phyloP scores from a whole-genome alignment of 768 basidiomycete genomes.

The Tricholoma flavovirens region DNA sequence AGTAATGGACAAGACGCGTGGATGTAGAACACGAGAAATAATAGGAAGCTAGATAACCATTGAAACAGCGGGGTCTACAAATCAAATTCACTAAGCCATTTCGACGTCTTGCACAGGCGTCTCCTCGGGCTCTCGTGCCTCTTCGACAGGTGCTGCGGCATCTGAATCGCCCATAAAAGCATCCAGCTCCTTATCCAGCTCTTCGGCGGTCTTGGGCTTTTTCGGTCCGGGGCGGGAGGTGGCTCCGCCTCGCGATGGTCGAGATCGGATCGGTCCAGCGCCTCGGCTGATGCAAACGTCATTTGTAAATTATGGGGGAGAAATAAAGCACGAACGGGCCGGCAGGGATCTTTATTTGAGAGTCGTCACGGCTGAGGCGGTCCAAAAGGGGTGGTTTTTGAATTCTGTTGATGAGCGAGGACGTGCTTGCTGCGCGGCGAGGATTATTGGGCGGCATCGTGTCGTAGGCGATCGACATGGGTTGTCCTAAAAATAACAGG shows the following conservation, averaged over 20 bases:
- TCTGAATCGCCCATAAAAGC: constrained; percentile 70
- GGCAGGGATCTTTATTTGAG: constrained; percentile 26
- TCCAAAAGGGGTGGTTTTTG: constrained; percentile 68
- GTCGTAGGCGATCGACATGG: constrained; percentile 68
- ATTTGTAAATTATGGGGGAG: background rate
- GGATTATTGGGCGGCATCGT: constrained; percentile 40
- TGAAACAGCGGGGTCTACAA: background rate
- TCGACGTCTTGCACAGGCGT: constrained; percentile 42
- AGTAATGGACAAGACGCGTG: background rate
- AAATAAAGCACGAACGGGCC: constrained; percentile 20
- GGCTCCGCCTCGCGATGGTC: constrained; percentile 28
- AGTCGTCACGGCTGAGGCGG: constrained; percentile 50
- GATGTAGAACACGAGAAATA: background rate
- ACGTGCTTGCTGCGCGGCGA: constrained; percentile 46
- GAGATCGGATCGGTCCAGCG: constrained; percentile 45
- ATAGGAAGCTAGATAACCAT: background rate
- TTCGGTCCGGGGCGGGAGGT: constrained; percentile 24
- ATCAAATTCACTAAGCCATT: constrained; percentile 32
- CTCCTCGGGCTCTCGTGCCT: constrained; percentile 12
- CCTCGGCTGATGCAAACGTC: constrained; percentile 23
- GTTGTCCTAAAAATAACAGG: constrained; percentile 48
- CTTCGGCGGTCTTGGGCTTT: constrained; percentile 71
- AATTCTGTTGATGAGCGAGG: constrained; percentile 68
- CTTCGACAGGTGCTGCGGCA: constrained; percentile 17
- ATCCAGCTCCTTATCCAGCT: constrained; percentile 86